Evolutionary conservation across 805 yeast species (phyloP).

Genomic region (Pichia sporocuriosa): DNA sequence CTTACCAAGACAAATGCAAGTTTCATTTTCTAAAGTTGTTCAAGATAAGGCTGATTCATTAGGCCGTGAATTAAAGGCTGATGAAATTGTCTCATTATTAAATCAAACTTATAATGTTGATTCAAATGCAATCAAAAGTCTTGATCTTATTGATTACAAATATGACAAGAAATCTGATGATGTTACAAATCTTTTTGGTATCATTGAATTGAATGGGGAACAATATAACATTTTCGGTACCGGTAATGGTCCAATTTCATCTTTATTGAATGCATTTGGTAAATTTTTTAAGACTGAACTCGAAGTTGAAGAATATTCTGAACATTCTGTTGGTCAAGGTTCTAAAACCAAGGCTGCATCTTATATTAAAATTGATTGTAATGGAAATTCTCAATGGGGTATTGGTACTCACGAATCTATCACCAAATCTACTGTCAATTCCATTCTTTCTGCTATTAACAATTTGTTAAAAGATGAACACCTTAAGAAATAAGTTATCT

Average conservation of each 20-base stretch:
- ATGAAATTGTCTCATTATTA: slow-evolving; percentile 56
- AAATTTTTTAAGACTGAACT: slow-evolving; percentile 44
- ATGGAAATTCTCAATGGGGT: slow-evolving; percentile 56
- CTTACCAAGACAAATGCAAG: slow-evolving; percentile 65
- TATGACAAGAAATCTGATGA: slow-evolving; percentile 32
- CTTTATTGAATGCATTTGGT: slow-evolving; percentile 60
- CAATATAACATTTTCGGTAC: slow-evolving; percentile 39
- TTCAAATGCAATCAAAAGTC: slow-evolving; percentile 26
- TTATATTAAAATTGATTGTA: slow-evolving; percentile 38
- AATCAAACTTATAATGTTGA: slow-evolving; percentile 48
- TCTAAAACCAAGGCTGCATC: slow-evolving; percentile 70
- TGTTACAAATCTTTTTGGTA: slow-evolving; percentile 38
- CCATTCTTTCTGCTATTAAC: slow-evolving; percentile 61
- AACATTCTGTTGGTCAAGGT: slow-evolving; percentile 69
- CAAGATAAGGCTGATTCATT: slow-evolving; percentile 56
- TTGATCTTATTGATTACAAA: slow-evolving; percentile 37
- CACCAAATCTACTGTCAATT: slow-evolving; percentile 72
- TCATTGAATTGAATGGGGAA: slow-evolving; percentile 32
- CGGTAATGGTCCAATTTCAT: slow-evolving; percentile 78
- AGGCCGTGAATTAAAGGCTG: slow-evolving; percentile 64
- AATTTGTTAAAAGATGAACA: slow-evolving; percentile 23
- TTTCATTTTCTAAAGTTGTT: slow-evolving; percentile 57
- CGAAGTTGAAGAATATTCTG: slow-evolving; percentile 61
- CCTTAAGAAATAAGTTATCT: slow-evolving; percentile 1
- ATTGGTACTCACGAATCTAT: slow-evolving; percentile 90